These are phyloP conservation scores for Penicillium nucicola DNA, from an alignment of 495 filamentous ascomycete species.

Conservation along the genomic window DNA sequence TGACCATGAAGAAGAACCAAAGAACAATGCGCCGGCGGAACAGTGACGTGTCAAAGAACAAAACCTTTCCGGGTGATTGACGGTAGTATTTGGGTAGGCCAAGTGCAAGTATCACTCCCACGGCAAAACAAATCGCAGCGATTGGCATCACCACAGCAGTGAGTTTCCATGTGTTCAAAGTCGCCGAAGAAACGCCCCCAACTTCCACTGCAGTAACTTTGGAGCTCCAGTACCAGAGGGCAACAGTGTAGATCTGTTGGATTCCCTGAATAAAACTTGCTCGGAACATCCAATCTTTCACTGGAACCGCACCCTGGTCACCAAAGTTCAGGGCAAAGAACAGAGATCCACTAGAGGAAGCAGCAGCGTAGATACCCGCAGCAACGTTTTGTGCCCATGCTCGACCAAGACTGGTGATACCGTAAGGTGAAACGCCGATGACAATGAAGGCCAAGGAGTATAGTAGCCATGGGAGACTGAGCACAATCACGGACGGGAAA, in stretches of 20 bases:
- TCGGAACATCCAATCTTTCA: slow-evolving; percentile 62
- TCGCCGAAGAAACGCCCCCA: slow-evolving; percentile 22
- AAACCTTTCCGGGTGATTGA: slow-evolving; percentile 29
- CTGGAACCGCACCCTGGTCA: slow-evolving; percentile 51
- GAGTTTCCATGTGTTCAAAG: slow-evolving; percentile 45
- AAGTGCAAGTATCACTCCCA: slow-evolving; percentile 51
- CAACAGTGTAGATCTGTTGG: slow-evolving; percentile 60
- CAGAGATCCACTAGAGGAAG: slow-evolving; percentile 57
- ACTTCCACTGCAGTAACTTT: slow-evolving; percentile 26
- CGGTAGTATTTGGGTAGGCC: slow-evolving; percentile 65
- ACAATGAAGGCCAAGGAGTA: slow-evolving; percentile 53
- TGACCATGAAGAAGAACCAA: slow-evolving; percentile 52
- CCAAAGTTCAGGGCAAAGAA: slow-evolving; percentile 69
- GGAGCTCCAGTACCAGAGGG: slow-evolving; percentile 66
- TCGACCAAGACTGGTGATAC: slow-evolving; percentile 25
- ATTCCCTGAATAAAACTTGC: slow-evolving; percentile 62
- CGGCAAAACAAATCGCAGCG: slow-evolving; percentile 52
- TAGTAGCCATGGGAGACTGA: slow-evolving; percentile 46
- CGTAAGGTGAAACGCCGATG: slow-evolving; percentile 44
- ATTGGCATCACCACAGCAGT: slow-evolving; percentile 49
- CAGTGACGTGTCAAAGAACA: slow-evolving; percentile 38
- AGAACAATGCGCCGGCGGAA: slow-evolving; percentile 57
- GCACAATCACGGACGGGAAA: slow-evolving; percentile 53
- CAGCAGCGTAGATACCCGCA: slow-evolving; percentile 57
- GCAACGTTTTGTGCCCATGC: slow-evolving; percentile 56